Evolutionary conservation across 1,284 basidiomycete genomes (phyloP), one percentile per base, ranked within the genome.

Genomic region (Sporisorium graminicola): DNA sequence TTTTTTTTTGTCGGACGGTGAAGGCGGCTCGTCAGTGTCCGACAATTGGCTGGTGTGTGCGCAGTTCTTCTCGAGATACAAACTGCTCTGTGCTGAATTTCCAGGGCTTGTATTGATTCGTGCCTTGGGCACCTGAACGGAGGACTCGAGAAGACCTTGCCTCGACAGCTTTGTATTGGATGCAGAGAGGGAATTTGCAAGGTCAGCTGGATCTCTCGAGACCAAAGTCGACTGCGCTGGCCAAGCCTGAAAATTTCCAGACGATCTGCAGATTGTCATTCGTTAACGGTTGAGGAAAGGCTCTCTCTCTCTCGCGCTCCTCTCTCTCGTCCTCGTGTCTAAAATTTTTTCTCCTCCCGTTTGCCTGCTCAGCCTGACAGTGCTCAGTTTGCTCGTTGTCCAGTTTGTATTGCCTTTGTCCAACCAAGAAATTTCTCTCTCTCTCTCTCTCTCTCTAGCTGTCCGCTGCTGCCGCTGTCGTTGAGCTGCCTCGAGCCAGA

Each of bases 61-160:
- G 44, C 54, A 57, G 49, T 67, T 67, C 65, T 67, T 67, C 65
- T 68, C 37, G 54, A 16, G 57, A 53, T 62, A 53, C 65, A 61
- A 27, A 10, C 1, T 22, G 12, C n/a, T 31, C 24, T 44, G 51
- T n/a, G 35, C 54, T 54, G 35, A 53, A 33, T 29, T 13, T 13
- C 43, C n/a, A 22, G 35, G 22, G 24, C 2, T 35, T 60, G 50
- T 52, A 47, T 58, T 64, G 54, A 26, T n/a, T 37, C 12, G 47
- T 6, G n/a, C n/a, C 16, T 8, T n/a, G 20, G 53, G 62, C 55
- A 44, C 16, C 24, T 58, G 4, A 20, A 16, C 53, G 56, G 60
- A 12, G 33, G 22, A 14, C 33, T 16, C 40, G 40, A 43, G 8
- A 18, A n/a, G 40, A 20, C 40, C 40, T 43, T n/a, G 40, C 40